Base-by-base conservation (phyloP, 306 rosid species). In the Notholithocarpus densiflorus region DNA sequence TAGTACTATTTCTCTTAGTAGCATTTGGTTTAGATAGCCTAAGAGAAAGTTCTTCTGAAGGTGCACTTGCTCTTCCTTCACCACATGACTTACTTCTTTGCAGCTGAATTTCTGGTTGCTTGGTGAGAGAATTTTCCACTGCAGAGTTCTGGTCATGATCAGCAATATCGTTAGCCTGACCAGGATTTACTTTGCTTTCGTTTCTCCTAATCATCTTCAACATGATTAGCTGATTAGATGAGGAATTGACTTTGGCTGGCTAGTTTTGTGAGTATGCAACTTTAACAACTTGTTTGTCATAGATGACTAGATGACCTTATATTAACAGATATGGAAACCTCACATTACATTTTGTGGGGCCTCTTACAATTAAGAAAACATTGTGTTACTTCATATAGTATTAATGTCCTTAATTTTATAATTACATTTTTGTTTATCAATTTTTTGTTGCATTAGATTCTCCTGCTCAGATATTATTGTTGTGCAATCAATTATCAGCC, bases 71-170 rank as follows among this genome's bases (percentile, higher is more conserved):
- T 81, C 89, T 85, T 55, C 85, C 90, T 71, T 90, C 93, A n/a
- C 80, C 87, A 74, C 90, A 92, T 29, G 98, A 92, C 73, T 94
- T 90, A 80, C 87, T 89, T 81, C 89, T 84, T 20, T 82, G 68
- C 5, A 92, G 57, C 6, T 84, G 81, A 9, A 68, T n/a, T 64
- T 86, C 89, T 21, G 86, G 82, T 0, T 76, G 89, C 71, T 74
- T 51, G 40, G 21, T 51, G 34, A n/a, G 27, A 3, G 23, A 26
- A 34, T 66, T 65, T 1, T 73, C 60, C n/a, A 13, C 73, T 82
- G 59, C 45, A 66, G 84, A 71, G 19, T 76, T 85, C 60, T 75
- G 73, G 19, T 51, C 48, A 68, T 68, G 26, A 34, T 60, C 31
- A 60, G 24, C 32, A 60, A 32, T 54, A 4, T 61, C 75, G 52